Percentiles rank a stretch among this genome's conserved stretches.
Conservation (phyloP, 225 moss, liverwort and hornwort genomes). For the Physcomitrellopsis africana region DNA sequence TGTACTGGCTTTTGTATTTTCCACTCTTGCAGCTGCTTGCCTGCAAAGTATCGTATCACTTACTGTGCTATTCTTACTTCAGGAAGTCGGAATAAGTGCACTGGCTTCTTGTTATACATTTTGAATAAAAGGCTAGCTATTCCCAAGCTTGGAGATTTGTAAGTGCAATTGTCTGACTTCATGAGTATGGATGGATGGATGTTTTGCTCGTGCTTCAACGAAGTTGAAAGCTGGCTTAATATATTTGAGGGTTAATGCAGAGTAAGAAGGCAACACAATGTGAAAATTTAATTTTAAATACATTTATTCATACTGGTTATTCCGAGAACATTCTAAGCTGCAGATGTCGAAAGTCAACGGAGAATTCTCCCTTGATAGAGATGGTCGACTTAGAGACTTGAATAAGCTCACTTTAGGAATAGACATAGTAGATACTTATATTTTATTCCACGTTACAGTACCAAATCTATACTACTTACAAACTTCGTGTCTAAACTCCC, state of each 20-base stretch:
- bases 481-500: not conserved
- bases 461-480: slow-evolving; percentile 2
- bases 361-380: too few species aligned
- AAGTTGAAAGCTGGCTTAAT: too few species aligned
- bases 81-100: slow-evolving; percentile 44
- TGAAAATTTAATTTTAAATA: not conserved
- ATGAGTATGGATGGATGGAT: too few species aligned
- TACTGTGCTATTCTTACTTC: slow-evolving; percentile 29
- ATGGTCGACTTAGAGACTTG: too few species aligned
- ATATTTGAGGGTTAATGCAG: too few species aligned
- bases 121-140: slow-evolving; percentile 47
- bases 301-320: too few species aligned
- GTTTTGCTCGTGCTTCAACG: too few species aligned
- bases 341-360: not conserved
- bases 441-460: not conserved
- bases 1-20: slow-evolving; percentile 17
- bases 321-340: not conserved
- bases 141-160: slow-evolving; percentile 10
- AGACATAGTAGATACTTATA: not conserved
- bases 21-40: slow-evolving; percentile 33
- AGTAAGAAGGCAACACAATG: too few species aligned
- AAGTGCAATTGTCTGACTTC: not conserved
- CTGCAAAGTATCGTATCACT: slow-evolving; percentile 34
- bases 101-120: slow-evolving; percentile 38
- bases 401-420: too few species aligned